These are phyloP conservation scores for Alternaria sp. DNA, from an alignment of 2,329 filamentous ascomycete species.

Conservation along the genomic window DNA sequence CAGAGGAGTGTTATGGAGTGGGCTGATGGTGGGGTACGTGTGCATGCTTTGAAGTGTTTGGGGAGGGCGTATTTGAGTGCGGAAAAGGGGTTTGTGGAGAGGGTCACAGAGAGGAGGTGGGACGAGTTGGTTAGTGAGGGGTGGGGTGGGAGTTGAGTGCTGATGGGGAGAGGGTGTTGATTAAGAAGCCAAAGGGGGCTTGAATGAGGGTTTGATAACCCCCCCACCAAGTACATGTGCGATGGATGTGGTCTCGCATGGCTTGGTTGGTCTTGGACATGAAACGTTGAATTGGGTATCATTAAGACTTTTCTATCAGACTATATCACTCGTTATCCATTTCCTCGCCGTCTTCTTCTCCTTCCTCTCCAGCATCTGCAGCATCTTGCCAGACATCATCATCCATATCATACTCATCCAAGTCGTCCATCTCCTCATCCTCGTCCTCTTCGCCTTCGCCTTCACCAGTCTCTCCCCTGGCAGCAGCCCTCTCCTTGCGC, in stretches of 20 bases:
- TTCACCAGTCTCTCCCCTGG: slow-evolving; percentile 49
- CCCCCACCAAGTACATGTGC: neutral
- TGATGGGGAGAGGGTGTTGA: slow-evolving; percentile 73
- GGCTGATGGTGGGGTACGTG: slow-evolving; percentile 75
- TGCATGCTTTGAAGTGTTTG: slow-evolving; percentile 85
- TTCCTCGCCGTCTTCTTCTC: slow-evolving; percentile 58
- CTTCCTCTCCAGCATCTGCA: slow-evolving; percentile 58
- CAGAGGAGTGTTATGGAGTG: slow-evolving; percentile 81
- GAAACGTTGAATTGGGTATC: slow-evolving; percentile 45
- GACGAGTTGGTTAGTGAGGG: slow-evolving; percentile 71
- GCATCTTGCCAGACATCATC: slow-evolving; percentile 64
- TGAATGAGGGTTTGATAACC: slow-evolving; percentile 26
- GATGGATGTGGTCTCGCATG: neutral
- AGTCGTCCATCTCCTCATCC: slow-evolving; percentile 59
- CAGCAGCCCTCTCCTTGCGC: slow-evolving; percentile 64
- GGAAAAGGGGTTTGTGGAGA: slow-evolving; percentile 73
- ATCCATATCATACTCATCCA: slow-evolving; percentile 59
- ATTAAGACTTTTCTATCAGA: slow-evolving; percentile 27
- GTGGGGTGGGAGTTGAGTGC: slow-evolving; percentile 84
- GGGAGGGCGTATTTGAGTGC: slow-evolving; percentile 81
- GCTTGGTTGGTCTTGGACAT: neutral
- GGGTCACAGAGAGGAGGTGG: slow-evolving; percentile 74
- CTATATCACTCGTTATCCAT: slow-evolving; percentile 54
- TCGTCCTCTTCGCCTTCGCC: slow-evolving; percentile 60
- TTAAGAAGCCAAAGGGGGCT: slow-evolving; percentile 67